These are phyloP conservation scores for Phytophthora nicotianae DNA, from an alignment of 352 stramenopile species.

Conservation along the genomic window DNA sequence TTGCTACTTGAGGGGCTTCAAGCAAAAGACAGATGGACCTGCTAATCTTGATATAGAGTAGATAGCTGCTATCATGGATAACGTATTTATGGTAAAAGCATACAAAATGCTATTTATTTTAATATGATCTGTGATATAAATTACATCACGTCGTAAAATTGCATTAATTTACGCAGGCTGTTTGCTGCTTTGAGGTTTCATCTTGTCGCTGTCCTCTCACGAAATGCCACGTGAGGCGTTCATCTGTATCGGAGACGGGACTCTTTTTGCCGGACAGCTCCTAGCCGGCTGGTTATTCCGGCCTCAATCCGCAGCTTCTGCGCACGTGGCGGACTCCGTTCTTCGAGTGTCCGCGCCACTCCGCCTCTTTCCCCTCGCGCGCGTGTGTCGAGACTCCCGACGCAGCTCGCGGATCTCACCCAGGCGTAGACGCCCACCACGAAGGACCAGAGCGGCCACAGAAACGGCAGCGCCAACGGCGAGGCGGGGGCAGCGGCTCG, in stretches of 20 bases:
- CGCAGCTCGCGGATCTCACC: neutral
- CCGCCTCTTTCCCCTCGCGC: conserved; percentile 30
- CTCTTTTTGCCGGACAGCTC: conserved; percentile 16
- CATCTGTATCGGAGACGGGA: neutral
- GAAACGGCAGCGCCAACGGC: conserved; percentile 21
- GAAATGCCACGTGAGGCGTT: conserved; percentile 16
- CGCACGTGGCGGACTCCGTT: conserved; percentile 24
- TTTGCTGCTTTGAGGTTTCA: conserved; percentile 1
- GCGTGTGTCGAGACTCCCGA: conserved; percentile 7
- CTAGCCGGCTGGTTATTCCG: conserved; percentile 2
- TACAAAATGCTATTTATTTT: neutral
- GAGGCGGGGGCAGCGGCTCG: conserved; percentile 28
- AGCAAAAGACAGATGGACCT: conserved; percentile 1
- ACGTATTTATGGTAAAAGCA: neutral
- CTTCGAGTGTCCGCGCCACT: conserved; percentile 13
- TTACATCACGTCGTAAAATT: neutral
- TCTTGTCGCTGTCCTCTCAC: conserved; percentile 21
- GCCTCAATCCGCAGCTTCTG: conserved; percentile 20
- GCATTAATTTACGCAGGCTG: neutral
- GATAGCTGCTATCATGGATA: neutral
- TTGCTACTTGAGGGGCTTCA: conserved; percentile 14
- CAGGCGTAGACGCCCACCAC: conserved; percentile 28
- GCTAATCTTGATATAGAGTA: conserved; percentile 2
- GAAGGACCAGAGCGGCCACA: conserved; percentile 27
- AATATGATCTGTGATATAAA: neutral